Evolutionary conservation across 345 rosid genomes (phyloP), one percentile per base, ranked within the genome.

Genomic region (Lepidium aucheri): DNA sequence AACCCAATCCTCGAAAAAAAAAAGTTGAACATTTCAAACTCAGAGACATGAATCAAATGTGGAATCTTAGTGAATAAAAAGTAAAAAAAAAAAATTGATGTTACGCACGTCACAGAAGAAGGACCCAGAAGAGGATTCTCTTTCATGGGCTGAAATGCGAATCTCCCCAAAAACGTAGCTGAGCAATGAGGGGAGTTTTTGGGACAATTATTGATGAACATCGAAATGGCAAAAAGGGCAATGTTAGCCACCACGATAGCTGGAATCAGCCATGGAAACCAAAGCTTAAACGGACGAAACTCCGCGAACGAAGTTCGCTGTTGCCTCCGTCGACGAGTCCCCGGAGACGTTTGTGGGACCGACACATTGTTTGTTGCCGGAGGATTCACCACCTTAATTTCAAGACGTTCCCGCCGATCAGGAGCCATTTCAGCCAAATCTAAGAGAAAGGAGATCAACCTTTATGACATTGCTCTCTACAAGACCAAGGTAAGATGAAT

Each of bases 121-220:
- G 97, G 99, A 20, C 99, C 99, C 47, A 95, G 80, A 33, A 95
- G 88, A 70, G 97, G 99, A 55, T 94, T 95, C 68, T 86, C 96
- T 55, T 79, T 89, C 74, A 91, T 55, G 7, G 91, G 88, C 74
- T 91, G 93, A 67, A 95, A 95, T 4, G 96, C 80, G 73, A 95
- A 79, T 51, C 97, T 87, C 22, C 96, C 96, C 53, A 95, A 80
- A 70, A 83, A 78, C 52, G 65, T 74, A 17, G 79, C 87, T 14
- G 85, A 67, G 60, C 99, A 95, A 28, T 65, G 38, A 5, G 56
- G 66, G 15, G 85, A 70, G 46, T 83, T 84, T 55, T 60, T 68
- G 39, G 97, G 99, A 60, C 99, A 94, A 77, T 94, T 40, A 73
- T 94, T 94, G 47, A 85, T 79, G 60, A 83, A 91, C 96, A 94